These are phyloP conservation scores for Ophiostoma himal-ulmi DNA, from an alignment of 2,329 filamentous ascomycete species.

Conservation along the genomic window DNA sequence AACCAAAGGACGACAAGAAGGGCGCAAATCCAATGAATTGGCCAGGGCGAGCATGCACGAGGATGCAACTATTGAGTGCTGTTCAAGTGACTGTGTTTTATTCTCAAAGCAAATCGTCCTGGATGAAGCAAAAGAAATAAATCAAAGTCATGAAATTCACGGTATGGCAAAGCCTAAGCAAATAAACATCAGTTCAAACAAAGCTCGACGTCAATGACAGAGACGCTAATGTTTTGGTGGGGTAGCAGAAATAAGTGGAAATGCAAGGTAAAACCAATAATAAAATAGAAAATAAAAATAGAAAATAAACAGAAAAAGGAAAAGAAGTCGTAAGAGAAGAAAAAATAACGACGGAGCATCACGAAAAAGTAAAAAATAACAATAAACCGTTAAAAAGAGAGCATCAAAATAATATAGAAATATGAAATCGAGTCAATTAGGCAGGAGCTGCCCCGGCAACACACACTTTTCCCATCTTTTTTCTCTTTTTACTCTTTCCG, in stretches of 20 bases:
- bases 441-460: conserved; percentile 9
- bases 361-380: not conserved
- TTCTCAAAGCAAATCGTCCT: not conserved
- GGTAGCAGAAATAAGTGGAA: not conserved
- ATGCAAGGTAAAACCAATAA: not conserved
- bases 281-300: not conserved
- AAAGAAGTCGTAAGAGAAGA: not conserved
- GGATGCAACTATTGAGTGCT: too few species aligned
- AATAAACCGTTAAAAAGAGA: not conserved
- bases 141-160: not conserved
- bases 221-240: conserved; percentile 4
- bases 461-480: conserved; percentile 7
- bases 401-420: conserved; percentile 4
- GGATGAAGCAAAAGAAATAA: not conserved
- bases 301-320: not conserved
- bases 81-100: not conserved
- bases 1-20: not conserved
- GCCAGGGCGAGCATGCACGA: not conserved
- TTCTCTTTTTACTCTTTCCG: not conserved
- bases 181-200: not conserved
- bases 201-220: not conserved
- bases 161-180: not conserved
- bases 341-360: not conserved
- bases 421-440: not conserved
- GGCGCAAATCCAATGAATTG: conserved; percentile 2